Base-by-base conservation (phyloP, 2,329 filamentous ascomycete species). In the Emericellopsis atlantica region DNA sequence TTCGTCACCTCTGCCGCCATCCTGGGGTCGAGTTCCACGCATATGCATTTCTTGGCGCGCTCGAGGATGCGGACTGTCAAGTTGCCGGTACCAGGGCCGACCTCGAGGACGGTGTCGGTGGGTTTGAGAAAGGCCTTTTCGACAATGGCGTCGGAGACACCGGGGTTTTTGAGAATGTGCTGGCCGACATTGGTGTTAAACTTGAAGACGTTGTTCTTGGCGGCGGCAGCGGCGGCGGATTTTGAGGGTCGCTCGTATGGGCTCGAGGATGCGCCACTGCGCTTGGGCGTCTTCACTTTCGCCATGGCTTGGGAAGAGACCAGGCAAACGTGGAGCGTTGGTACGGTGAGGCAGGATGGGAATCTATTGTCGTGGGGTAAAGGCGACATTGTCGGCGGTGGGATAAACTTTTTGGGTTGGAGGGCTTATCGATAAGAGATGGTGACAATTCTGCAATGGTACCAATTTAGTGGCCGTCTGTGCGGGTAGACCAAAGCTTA, bases 1-100 rank as follows among this genome's bases (percentile, higher is more conserved):
- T 90, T 94, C 36, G 86, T 92, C 47, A 95, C 75, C 65, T 96
- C 92, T 44, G 90, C 90, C 11, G 87, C 88, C 92, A 96, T 96
- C 55, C 92, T 75, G 16, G 92, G 89, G 64, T 98, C 92, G 59
- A 95, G 74, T 66, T 98, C 92, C 39, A 95, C 85, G 4, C 85
- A 84, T 39, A 89, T 84, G 37, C 71, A 65, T 46, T 84, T 85
- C 60, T 88, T 89, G 18, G 86, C 87, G 47, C 86, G 83, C 53
- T 92, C 85, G 22, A 96, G 67, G 45, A 96, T 95, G 44, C 86
- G 76, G 22, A 92, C 82, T 1, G 90, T 96, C 51, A 96, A 61
- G 59, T 92, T 93, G 47, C 88, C 87, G 1, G 85, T 90, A 54
- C 88, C 88, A 6, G 89, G 87, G 49, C 90, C 89, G 47, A 95